phyloP scores from a whole-genome alignment of 129 eudicot species.

The Lactuca saligna region DNA sequence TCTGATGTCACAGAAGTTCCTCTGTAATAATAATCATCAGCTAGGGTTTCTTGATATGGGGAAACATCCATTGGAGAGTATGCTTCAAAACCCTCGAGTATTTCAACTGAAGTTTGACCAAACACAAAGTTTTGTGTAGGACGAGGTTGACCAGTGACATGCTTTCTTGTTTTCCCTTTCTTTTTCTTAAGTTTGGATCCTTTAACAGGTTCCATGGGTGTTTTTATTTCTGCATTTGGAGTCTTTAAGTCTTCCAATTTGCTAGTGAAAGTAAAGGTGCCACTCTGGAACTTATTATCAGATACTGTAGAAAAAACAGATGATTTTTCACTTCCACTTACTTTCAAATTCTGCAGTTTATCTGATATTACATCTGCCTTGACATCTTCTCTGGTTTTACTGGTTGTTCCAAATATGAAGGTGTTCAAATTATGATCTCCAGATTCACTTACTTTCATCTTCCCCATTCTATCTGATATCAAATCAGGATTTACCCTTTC shows the following conservation, averaged over 20 bases:
- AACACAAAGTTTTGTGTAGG: conserved; percentile 30
- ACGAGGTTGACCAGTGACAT: conserved; percentile 30
- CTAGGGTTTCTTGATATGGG: conserved; percentile 70
- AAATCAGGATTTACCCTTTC: conserved; percentile 14
- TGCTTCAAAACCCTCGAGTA: conserved; percentile 51
- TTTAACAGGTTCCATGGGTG: conserved; percentile 24
- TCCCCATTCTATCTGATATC: conserved; percentile 35
- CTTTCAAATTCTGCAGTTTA: conserved; percentile 39
- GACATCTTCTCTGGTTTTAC: conserved; percentile 11
- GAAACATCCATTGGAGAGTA: conserved; percentile 96
- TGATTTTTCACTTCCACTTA: conserved; percentile 21
- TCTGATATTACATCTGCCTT: conserved; percentile 32
- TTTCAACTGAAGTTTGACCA: conserved; percentile 31
- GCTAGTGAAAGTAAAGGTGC: conserved; percentile 40
- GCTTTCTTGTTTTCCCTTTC: conserved; percentile 59
- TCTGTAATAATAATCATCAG: conserved; percentile 40
- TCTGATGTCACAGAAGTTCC: conserved; percentile 72
- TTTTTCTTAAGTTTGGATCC: conserved; percentile 46
- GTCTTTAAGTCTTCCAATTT: conserved; percentile 34
- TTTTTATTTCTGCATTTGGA: conserved; percentile 50
- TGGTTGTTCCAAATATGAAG: conserved; percentile 21
- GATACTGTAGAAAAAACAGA: conserved; percentile 1
- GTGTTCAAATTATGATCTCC: conserved; percentile 13
- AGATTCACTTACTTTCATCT: conserved; percentile 25
- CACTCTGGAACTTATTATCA: conserved; percentile 6